phyloP scores from a whole-genome alignment of 441 rosid genomes.

The Bruguiera hainesii region DNA sequence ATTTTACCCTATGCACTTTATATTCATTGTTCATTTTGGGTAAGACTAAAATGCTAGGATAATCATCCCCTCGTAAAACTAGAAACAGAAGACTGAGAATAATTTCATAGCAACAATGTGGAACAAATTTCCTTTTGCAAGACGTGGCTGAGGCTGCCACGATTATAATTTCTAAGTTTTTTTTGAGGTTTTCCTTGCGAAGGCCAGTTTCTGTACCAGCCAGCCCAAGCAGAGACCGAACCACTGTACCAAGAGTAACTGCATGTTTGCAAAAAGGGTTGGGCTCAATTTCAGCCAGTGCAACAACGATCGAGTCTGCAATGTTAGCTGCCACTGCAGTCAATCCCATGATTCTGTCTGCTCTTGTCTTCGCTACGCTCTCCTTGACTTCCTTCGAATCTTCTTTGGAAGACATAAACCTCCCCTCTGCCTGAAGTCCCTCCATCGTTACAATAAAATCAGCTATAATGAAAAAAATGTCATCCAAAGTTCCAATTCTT shows the following conservation, averaged over 20 bases:
- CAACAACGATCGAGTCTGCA: slow-evolving; percentile 70
- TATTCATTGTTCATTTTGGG: too few species aligned
- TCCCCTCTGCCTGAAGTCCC: slow-evolving; percentile 45
- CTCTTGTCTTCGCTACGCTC: slow-evolving; percentile 40
- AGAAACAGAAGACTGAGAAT: too few species aligned
- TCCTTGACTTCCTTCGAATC: slow-evolving; percentile 23
- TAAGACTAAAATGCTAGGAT: too few species aligned
- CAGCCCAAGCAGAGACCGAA: slow-evolving; percentile 93
- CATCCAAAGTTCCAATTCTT: slow-evolving; percentile 70
- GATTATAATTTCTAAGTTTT: too few species aligned
- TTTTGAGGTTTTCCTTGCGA: slow-evolving; percentile 22
- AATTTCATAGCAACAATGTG: too few species aligned
- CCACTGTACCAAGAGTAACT: slow-evolving; percentile 74
- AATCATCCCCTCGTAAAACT: too few species aligned
- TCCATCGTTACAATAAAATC: slow-evolving; percentile 57
- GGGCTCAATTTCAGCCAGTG: slow-evolving; percentile 72
- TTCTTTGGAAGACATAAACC: slow-evolving; percentile 25
- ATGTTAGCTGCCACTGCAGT: slow-evolving; percentile 84
- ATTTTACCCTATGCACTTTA: too few species aligned
- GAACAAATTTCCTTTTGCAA: too few species aligned
- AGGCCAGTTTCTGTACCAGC: slow-evolving; percentile 97
- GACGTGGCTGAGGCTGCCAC: too few species aligned
- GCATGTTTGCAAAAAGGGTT: slow-evolving; percentile 78
- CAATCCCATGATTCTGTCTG: slow-evolving; percentile 68
- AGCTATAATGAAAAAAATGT: slow-evolving; percentile 55